phyloP scores from a whole-genome alignment of 164 flowering plant genomes.

The Kingdonia uniflora region DNA sequence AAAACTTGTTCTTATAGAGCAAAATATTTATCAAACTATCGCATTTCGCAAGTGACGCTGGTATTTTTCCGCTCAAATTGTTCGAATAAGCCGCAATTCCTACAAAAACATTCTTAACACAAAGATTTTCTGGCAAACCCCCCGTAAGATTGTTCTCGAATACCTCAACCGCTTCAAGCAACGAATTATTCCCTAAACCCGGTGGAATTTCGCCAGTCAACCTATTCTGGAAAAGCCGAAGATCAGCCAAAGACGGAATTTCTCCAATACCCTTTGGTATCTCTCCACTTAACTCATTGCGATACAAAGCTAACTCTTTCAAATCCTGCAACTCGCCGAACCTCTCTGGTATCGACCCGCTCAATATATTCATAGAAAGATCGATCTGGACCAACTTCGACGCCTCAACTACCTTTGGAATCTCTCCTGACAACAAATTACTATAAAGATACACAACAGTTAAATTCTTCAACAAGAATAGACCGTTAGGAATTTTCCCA shows the following conservation, averaged over 20 bases:
- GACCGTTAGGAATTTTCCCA: slow-evolving; percentile 41
- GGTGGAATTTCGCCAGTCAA: slow-evolving; percentile 37
- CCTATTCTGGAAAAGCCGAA: slow-evolving; percentile 29
- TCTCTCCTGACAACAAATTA: slow-evolving; percentile 45
- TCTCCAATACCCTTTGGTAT: slow-evolving; percentile 29
- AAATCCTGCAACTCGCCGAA: slow-evolving; percentile 39
- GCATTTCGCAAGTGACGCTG: slow-evolving; percentile 51
- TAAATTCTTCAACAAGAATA: slow-evolving; percentile 52
- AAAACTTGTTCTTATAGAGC: slow-evolving; percentile 34
- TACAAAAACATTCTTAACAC: slow-evolving; percentile 17
- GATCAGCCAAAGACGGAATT: slow-evolving; percentile 16
- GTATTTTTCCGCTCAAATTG: slow-evolving; percentile 45
- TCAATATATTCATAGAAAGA: slow-evolving; percentile 40
- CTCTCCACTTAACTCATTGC: slow-evolving; percentile 39
- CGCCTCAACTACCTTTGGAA: slow-evolving; percentile 36
- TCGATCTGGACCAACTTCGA: slow-evolving; percentile 35
- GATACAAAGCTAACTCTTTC: slow-evolving; percentile 19
- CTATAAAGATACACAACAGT: slow-evolving; percentile 23
- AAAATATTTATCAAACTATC: slow-evolving; percentile 21
- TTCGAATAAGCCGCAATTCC: slow-evolving; percentile 41
- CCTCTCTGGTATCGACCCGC: slow-evolving; percentile 53
- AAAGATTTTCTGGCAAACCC: slow-evolving; percentile 32
- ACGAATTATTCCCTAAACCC: slow-evolving; percentile 31
- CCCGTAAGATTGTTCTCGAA: slow-evolving; percentile 30
- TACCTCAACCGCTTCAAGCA: slow-evolving; percentile 27